phyloP scores from a whole-genome alignment of 192 early-diverging fungal genomes.

The Backusella sp. region DNA sequence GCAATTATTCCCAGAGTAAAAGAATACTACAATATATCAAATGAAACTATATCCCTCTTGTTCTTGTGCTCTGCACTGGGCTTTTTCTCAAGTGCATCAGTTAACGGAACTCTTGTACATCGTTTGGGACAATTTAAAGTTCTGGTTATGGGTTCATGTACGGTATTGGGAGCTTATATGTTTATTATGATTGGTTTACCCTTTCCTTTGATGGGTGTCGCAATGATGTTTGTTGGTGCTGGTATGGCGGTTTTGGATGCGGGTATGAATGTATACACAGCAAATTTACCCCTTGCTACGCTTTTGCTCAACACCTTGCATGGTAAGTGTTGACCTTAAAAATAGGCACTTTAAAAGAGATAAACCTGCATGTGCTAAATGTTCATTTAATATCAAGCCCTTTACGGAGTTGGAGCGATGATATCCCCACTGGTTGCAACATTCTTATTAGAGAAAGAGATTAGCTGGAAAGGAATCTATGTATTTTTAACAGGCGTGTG shows the following conservation, averaged over 20 bases:
- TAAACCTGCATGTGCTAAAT: neutral
- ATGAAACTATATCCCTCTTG: constrained; percentile 25
- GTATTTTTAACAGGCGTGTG: constrained; percentile 25
- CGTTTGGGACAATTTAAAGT: constrained; percentile 16
- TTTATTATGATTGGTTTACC: constrained; percentile 23
- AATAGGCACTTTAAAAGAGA: neutral
- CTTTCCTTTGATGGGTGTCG: constrained; percentile 24
- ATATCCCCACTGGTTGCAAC: constrained; percentile 30
- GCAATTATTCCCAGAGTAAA: constrained; percentile 34
- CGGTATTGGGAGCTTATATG: constrained; percentile 9
- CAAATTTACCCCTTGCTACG: constrained; percentile 32
- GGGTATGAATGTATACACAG: constrained; percentile 29
- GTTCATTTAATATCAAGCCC: constrained; percentile 15
- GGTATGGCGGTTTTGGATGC: constrained; percentile 33
- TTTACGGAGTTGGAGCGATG: constrained; percentile 37
- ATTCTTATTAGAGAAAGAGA: constrained; percentile 12
- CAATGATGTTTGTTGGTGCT: constrained; percentile 27
- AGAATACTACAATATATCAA: constrained; percentile 30
- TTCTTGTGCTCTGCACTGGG: constrained; percentile 30
- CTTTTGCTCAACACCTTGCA: constrained; percentile 35
- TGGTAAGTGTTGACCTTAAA: constrained; percentile 17
- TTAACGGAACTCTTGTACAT: constrained; percentile 31
- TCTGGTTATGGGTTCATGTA: constrained; percentile 6
- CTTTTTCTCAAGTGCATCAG: constrained; percentile 20
- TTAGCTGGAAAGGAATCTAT: constrained; percentile 33